Evolutionary conservation across 768 basidiomycete species (phyloP), one percentile per base, ranked within the genome.

Genomic region (Pleurotus platypus): DNA sequence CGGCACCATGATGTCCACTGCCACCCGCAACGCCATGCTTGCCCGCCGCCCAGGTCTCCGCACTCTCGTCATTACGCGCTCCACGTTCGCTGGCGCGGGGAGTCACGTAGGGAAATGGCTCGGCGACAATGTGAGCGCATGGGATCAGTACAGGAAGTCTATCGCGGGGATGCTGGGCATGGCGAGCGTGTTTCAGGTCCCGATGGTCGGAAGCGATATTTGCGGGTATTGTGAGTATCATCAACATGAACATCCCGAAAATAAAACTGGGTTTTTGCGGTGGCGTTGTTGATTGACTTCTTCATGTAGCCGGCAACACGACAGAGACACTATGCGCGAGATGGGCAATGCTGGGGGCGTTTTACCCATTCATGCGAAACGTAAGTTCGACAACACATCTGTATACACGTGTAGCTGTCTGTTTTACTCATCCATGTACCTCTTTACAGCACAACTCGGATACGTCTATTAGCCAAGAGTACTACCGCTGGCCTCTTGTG

Each of bases 341-440:
- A 38, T 91, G 90, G 89, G 88, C 86, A 12, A 86, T 78, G 74
- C 74, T 91, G 2, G 86, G 87, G 1, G 89, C 86, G 0, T 91
- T 90, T 70, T 84, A 85, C 67, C 88, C 89, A 0, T 91, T 91
- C 75, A 89, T 85, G 83, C 75, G 90, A 7, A 88, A 91, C 64
- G 85, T 86, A 57, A 67, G 82, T 16, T 45, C 68, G 0, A 24
- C 5, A 12, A 38, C 43, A 38, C 12, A 39, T 16, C 46, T 48
- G 20, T 42, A 26, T 26, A 26, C 3, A 15, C 46, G 26, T 16
- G 30, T 4, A 38, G 9, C 8, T 18, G 30, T 35, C 9, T 26
- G 24, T 26, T 26, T 26, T 26, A 26, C 24, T 26, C 24, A 26
- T 26, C 24, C 24, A 26, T 26, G 24, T 5, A 26, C 5, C 12